Conservation (phyloP, 345 rosid species). For the Eucalyptus tenuipes region DNA sequence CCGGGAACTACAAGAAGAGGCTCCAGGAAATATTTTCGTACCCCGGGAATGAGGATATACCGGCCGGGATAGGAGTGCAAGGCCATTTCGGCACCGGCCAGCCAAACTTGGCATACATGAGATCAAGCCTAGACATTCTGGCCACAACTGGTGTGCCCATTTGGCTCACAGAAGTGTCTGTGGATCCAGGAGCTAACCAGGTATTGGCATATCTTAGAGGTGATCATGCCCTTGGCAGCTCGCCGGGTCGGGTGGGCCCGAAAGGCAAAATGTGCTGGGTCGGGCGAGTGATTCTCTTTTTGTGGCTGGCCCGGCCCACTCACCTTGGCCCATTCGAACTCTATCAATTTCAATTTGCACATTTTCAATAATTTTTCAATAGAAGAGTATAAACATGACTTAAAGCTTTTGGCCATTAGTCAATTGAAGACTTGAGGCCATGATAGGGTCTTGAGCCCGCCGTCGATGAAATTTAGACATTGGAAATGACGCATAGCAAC, state of each 20-base stretch:
- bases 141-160: constrained; percentile 54
- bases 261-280: neutral
- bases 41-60: constrained; percentile 30
- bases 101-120: constrained; percentile 68
- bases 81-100: constrained; percentile 47
- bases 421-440: neutral
- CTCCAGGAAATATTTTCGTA: constrained; percentile 38
- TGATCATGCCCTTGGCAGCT: neutral
- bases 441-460: neutral
- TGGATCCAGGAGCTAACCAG: constrained; percentile 31
- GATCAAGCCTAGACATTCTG: constrained; percentile 52
- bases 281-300: neutral
- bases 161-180: constrained; percentile 71
- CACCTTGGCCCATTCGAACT: neutral
- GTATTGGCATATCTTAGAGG: neutral
- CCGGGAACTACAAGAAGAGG: constrained; percentile 22
- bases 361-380: neutral
- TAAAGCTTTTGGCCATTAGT: neutral
- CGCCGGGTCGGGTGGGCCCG: neutral
- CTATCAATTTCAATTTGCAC: neutral
- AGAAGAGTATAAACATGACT: neutral
- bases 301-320: neutral
- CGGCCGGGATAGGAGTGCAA: constrained; percentile 60
- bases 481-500: neutral
- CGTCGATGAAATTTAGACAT: neutral